phyloP scores from a whole-genome alignment of 2,329 filamentous ascomycete genomes.

The Zasmidium angulare region DNA sequence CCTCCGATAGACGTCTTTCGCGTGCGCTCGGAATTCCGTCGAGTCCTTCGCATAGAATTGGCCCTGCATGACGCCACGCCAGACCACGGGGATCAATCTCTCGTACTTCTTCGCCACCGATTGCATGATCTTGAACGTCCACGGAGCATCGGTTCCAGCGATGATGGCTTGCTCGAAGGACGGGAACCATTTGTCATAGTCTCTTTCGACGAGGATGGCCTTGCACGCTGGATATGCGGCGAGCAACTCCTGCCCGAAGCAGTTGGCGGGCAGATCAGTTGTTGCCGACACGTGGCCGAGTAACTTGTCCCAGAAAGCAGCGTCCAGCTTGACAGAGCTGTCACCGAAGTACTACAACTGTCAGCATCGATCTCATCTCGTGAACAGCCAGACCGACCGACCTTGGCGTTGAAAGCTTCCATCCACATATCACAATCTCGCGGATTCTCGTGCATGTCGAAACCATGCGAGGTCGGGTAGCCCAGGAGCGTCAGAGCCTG shows the following conservation, averaged over 20 bases:
- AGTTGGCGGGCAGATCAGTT: background rate
- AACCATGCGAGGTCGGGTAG: slow-evolving; percentile 24
- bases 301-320: background rate
- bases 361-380: background rate
- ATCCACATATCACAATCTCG: slow-evolving; percentile 66
- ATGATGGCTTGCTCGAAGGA: slow-evolving; percentile 20
- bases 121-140: background rate
- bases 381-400: background rate
- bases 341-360: slow-evolving; percentile 11
- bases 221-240: slow-evolving; percentile 28
- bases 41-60: slow-evolving; percentile 13
- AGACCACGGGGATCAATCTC: slow-evolving; percentile 7
- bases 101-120: slow-evolving; percentile 5
- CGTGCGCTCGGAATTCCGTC: slow-evolving; percentile 13
- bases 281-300: background rate
- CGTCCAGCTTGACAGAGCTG: slow-evolving; percentile 8
- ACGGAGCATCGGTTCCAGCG: slow-evolving; percentile 8
- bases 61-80: slow-evolving; percentile 16
- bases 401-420: slow-evolving; percentile 61
- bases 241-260: slow-evolving; percentile 33
- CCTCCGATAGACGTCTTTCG: slow-evolving; percentile 16
- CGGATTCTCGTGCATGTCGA: slow-evolving; percentile 47
- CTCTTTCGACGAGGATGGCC: slow-evolving; percentile 24
- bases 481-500: slow-evolving; percentile 20
- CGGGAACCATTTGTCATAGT: slow-evolving; percentile 11